Base-by-base conservation (phyloP, 2,329 filamentous ascomycete genomes). In the Madurella mycetomatis region DNA sequence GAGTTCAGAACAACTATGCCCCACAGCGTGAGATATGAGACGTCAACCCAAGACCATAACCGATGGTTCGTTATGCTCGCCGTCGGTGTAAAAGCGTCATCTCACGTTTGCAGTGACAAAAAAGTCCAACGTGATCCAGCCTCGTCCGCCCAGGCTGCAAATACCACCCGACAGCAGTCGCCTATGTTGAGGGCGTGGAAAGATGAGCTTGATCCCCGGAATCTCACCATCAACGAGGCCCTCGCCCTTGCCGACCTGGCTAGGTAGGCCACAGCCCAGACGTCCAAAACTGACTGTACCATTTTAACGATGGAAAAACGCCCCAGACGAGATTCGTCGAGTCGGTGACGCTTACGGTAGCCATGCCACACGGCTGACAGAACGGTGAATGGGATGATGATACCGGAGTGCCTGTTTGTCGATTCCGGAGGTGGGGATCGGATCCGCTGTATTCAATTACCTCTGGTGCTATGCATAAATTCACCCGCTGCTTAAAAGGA, bases 111-210 rank as follows among this genome's bases (percentile, higher is more conserved):
- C 43, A 54, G 51, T 37, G 39, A 50, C 46, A 32, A 47, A 17
- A 37, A 47, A 41, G 17, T 31, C 45, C 37, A 49, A 39, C 41
- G n/a, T 42, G 39, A 40, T 47, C 47, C 25, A 13, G 31, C 46
- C 15, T 30, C 13, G 4, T 48, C 44, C n/a, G 30, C 37, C 15
- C 16, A 16, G 41, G 16, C 37, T 13, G 43, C 40, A 15, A 25
- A 49, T 47, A 46, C 41, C 19, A 11, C 46, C 2, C 47, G 41
- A 41, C 42, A 54, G 42, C 51, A 50, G 32, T 57, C 59, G 11
- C 57, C 56, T 16, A 66, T 66, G 64, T 45, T 67, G 42, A 53
- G 47, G 25, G 40, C 43, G 18, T 66, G 65, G 65, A 50, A 53
- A 16, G 47, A 55, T 39, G 63, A 65, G 48, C 53, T 48, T 16